Conservation (phyloP, 345 rosid species). For the Linum usitatissimum region DNA sequence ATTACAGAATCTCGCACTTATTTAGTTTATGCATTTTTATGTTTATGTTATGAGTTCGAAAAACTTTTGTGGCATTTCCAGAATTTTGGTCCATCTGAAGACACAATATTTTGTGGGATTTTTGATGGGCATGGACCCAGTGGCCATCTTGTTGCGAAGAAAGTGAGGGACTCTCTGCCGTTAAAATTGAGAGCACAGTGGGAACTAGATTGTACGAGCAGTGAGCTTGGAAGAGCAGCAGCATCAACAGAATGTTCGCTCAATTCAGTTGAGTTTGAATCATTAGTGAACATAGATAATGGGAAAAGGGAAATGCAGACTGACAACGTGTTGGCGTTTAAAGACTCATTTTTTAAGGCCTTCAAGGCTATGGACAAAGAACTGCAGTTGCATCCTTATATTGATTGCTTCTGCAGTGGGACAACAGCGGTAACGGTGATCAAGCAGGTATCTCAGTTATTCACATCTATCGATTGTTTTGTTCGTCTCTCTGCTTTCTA, state of each 20-base stretch:
- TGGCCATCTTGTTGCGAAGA: slow-evolving; percentile 96
- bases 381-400: slow-evolving; percentile 53
- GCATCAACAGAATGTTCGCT: slow-evolving; percentile 45
- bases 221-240: slow-evolving; percentile 42
- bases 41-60: not conserved
- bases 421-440: slow-evolving; percentile 93
- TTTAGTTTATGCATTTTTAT: not conserved
- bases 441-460: slow-evolving; percentile 55
- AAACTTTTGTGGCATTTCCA: slow-evolving; percentile 13
- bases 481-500: not conserved
- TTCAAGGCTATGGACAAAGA: slow-evolving; percentile 93
- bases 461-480: slow-evolving; percentile 1
- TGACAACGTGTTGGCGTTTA: slow-evolving; percentile 48
- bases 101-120: slow-evolving; percentile 86
- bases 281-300: slow-evolving; percentile 37
- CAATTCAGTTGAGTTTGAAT: slow-evolving; percentile 57
- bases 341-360: slow-evolving; percentile 82
- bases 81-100: slow-evolving; percentile 78
- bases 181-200: slow-evolving; percentile 63
- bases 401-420: slow-evolving; percentile 95
- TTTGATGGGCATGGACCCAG: slow-evolving; percentile 99
- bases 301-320: slow-evolving; percentile 42
- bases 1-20: not conserved
- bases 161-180: slow-evolving; percentile 91
- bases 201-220: slow-evolving; percentile 49